These are phyloP conservation scores for Epichloe typhina DNA, from an alignment of 2,329 filamentous ascomycete genomes.

Conservation along the genomic window DNA sequence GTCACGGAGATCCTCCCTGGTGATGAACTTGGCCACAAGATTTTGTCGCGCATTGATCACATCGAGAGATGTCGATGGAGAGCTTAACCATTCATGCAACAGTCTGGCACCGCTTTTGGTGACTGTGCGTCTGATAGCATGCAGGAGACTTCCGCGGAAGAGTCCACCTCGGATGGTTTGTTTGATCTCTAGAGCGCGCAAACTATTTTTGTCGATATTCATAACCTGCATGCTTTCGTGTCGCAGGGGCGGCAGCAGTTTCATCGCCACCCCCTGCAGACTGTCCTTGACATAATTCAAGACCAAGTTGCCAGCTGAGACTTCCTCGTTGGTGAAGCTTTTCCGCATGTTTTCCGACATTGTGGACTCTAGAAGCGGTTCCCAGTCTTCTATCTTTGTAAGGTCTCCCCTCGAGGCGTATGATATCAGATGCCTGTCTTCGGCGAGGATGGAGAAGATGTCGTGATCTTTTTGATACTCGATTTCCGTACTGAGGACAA, in stretches of 20 bases:
- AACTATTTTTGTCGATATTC: slow-evolving; percentile 82
- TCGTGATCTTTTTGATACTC: slow-evolving; percentile 44
- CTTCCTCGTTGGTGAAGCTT: slow-evolving; percentile 54
- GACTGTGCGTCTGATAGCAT: slow-evolving; percentile 78
- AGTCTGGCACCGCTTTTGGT: slow-evolving; percentile 84
- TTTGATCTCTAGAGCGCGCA: slow-evolving; percentile 80
- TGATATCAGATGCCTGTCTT: slow-evolving; percentile 65
- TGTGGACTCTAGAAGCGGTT: slow-evolving; percentile 61
- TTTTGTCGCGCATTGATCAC: slow-evolving; percentile 71
- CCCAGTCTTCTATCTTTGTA: slow-evolving; percentile 51
- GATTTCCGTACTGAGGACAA: slow-evolving; percentile 59
- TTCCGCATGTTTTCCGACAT: slow-evolving; percentile 39
- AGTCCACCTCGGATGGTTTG: slow-evolving; percentile 70
- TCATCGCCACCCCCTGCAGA: slow-evolving; percentile 64
- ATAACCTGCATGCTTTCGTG: slow-evolving; percentile 66
- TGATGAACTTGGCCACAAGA: slow-evolving; percentile 63
- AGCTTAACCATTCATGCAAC: slow-evolving; percentile 72
- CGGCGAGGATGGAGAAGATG: slow-evolving; percentile 54
- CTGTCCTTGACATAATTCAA: slow-evolving; percentile 73
- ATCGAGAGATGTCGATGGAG: slow-evolving; percentile 75
- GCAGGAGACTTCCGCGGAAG: slow-evolving; percentile 72
- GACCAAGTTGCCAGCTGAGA: slow-evolving; percentile 65
- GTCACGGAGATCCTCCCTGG: slow-evolving; percentile 57
- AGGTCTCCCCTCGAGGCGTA: slow-evolving; percentile 44
- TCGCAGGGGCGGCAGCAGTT: slow-evolving; percentile 69